phyloP scores from a whole-genome alignment of 495 filamentous ascomycete genomes.

The Aspergillus conjunctus region DNA sequence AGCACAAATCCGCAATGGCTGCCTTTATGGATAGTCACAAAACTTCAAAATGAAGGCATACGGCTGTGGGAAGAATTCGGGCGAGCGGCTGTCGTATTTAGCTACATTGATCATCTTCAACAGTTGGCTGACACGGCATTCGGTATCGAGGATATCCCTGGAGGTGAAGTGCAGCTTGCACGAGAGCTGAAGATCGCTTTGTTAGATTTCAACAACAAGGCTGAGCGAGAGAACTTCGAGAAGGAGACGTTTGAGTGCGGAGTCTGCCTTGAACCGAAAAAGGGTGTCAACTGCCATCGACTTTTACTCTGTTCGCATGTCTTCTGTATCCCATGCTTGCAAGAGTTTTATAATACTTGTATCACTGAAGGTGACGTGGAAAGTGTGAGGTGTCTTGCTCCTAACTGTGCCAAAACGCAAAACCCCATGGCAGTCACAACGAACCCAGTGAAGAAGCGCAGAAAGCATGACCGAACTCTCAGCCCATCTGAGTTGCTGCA shows the following conservation, averaged over 20 bases:
- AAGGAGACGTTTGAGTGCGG: constrained; percentile 86
- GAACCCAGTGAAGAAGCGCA: constrained; percentile 34
- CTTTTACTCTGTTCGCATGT: constrained; percentile 83
- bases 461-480: constrained; percentile 63
- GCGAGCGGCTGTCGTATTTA: constrained; percentile 72
- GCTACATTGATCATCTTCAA: constrained; percentile 85
- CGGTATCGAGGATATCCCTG: constrained; percentile 59
- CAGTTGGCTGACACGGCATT: constrained; percentile 78
- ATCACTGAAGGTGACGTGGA: constrained; percentile 84
- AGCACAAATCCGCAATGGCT: constrained; percentile 72
- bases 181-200: constrained; percentile 68
- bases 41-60: constrained; percentile 61
- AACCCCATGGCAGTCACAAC: constrained; percentile 27
- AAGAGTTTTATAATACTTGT: constrained; percentile 84
- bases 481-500: constrained; percentile 86
- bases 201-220: constrained; percentile 76
- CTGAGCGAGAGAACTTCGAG: constrained; percentile 73
- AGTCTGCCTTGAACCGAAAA: constrained; percentile 91
- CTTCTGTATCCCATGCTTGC: constrained; percentile 82
- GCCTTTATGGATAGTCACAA: constrained; percentile 54
- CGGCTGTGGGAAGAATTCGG: constrained; percentile 84
- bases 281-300: constrained; percentile 76
- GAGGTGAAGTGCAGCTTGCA: constrained; percentile 42
- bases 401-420: constrained; percentile 69
- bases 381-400: constrained; percentile 73